These are phyloP conservation scores for Fraxinus baroniana DNA, from an alignment of 305 asterid genomes.

Conservation along the genomic window DNA sequence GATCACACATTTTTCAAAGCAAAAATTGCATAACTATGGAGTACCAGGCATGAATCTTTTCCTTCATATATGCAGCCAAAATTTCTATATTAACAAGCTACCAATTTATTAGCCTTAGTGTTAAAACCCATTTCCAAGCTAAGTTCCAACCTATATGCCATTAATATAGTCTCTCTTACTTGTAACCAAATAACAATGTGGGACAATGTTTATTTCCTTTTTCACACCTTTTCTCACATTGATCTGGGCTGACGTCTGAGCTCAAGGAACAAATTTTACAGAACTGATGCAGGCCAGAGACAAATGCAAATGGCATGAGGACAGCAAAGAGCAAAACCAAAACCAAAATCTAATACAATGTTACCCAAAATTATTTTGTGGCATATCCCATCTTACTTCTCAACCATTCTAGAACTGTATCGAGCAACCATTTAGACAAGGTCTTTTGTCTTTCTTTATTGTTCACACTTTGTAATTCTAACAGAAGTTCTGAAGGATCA, in stretches of 20 bases:
- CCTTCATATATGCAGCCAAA: not conserved
- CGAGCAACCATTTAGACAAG: not conserved
- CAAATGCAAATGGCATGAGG: not conserved
- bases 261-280: not conserved
- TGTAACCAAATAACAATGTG: not conserved
- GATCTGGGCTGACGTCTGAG: not conserved
- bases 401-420: not conserved
- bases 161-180: not conserved
- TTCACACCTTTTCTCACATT: not conserved
- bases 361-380: not conserved
- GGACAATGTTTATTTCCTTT: not conserved
- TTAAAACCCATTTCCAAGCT: not conserved
- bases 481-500: not conserved
- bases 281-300: not conserved
- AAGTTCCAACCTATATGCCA: not conserved
- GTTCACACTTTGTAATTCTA: not conserved
- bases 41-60: not conserved
- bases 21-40: not conserved
- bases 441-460: not conserved
- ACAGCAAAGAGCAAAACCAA: not conserved
- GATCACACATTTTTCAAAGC: not conserved
- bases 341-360: not conserved
- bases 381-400: not conserved
- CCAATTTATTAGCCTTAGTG: not conserved
- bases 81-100: not conserved